Percentiles rank a stretch among this genome's conserved stretches.
Evolutionary conservation across 2,329 filamentous ascomycete genomes (phyloP).

Genomic region (Lachnum nothofagi): DNA sequence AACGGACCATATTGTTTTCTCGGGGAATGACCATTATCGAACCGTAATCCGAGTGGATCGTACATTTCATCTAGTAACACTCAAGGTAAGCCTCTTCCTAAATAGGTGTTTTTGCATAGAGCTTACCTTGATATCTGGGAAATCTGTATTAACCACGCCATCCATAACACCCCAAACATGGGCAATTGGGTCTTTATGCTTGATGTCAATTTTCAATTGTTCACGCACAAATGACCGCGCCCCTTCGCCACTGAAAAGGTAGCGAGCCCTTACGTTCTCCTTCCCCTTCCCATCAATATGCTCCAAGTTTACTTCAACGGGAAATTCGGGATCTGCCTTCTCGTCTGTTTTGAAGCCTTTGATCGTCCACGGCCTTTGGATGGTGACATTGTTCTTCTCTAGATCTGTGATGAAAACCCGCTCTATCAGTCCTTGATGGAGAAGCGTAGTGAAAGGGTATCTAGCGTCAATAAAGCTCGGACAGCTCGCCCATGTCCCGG

Average conservation of each 20-base stretch:
- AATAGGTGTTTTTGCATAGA: neutral
- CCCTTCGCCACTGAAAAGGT: conserved; percentile 68
- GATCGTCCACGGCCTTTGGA: conserved; percentile 64
- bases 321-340: conserved; percentile 57
- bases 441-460: conserved; percentile 64
- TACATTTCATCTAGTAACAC: conserved; percentile 58
- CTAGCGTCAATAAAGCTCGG: conserved; percentile 74
- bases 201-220: conserved; percentile 64
- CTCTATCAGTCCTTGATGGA: conserved; percentile 70
- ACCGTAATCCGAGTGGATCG: conserved; percentile 67
- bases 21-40: conserved; percentile 77
- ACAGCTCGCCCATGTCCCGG: conserved; percentile 78
- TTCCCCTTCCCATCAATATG: conserved; percentile 69
- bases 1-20: conserved; percentile 62
- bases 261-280: conserved; percentile 65
- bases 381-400: conserved; percentile 52
- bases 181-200: conserved; percentile 63
- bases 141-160: conserved; percentile 65
- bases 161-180: conserved; percentile 76
- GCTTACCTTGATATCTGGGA: conserved; percentile 72
- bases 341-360: conserved; percentile 56
- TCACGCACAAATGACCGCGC: conserved; percentile 62
- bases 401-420: conserved; percentile 64
- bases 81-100: neutral
- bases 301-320: conserved; percentile 71